Base-by-base conservation (phyloP, 257 asterid genomes). In the Nicotiana sylvestris region DNA sequence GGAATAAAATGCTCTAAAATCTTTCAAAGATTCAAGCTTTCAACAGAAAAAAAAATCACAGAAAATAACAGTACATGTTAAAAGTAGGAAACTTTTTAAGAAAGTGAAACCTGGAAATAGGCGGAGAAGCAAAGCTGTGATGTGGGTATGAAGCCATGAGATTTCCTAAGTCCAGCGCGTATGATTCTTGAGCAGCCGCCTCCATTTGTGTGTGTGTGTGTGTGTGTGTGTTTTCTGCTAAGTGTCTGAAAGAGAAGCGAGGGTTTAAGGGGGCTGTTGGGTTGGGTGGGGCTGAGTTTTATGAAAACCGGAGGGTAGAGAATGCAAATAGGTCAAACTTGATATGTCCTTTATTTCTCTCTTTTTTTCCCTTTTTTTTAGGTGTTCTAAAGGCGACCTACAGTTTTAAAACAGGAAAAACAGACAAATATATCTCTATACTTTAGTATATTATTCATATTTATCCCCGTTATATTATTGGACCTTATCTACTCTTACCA, bases 101-200 rank as follows among this genome's bases (percentile, higher is more conserved):
- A 72, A 72, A 72, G 1, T 2, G 21, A 46, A 39, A 72, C 79
- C 79, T 72, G 79, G 79, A 72, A 25, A 37, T 25, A 2, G 79
- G 39, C 12, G 39, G 57, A 72, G 6, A 72, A 2, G 61, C 39
- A 46, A 72, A 72, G 37, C 4, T 72, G 39, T 72, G 79, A 72
- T 46, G 79, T 25, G 79, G 25, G 79, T 72, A 25, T 3, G 79
- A 46, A 72, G 79, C 79, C 79, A 72, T 72, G 2, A 72, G 79
- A 72, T 72, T 72, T 0, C 79, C 79, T 11, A 72, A n/a, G 7
- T 72, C 79, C 60, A 72, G 11, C 16, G 25, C 79, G 30, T 72
- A 72, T 46, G 61, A 46, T 72, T 72, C 61, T 72, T 72, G 79
- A 21, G 21, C 78, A 21, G 21, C 79, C 79, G 51, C 27, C 79